Conservation (phyloP, 2,329 filamentous ascomycete species). For the Hymenoscyphus fructigenus region DNA sequence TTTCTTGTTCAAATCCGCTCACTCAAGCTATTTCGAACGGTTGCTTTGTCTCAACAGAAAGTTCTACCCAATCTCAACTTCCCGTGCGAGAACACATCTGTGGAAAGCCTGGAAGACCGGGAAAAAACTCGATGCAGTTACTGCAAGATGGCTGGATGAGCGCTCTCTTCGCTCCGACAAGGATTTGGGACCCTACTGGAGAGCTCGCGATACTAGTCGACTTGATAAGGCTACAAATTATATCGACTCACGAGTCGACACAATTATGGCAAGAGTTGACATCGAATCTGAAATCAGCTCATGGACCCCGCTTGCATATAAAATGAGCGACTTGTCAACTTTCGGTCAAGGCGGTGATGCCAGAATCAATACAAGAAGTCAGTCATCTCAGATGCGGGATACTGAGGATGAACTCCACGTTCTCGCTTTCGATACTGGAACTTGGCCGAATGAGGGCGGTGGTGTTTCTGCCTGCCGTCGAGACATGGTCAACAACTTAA, state of each 20-base stretch:
- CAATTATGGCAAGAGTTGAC: slow-evolving; percentile 35
- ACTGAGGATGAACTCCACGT: slow-evolving; percentile 40
- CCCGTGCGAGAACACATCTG: slow-evolving; percentile 42
- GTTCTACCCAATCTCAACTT: slow-evolving; percentile 40
- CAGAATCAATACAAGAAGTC: slow-evolving; percentile 35
- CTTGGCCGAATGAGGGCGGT: slow-evolving; percentile 15
- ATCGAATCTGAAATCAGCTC: slow-evolving; percentile 33
- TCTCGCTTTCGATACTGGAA: slow-evolving; percentile 37
- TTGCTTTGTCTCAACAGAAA: slow-evolving; percentile 40
- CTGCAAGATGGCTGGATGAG: slow-evolving; percentile 48
- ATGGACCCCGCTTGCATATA: slow-evolving; percentile 36
- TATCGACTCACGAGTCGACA: slow-evolving; percentile 36
- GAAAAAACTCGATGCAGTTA: slow-evolving; percentile 46
- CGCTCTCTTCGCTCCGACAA: slow-evolving; percentile 42
- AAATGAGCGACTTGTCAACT: slow-evolving; percentile 37
- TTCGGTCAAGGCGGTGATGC: slow-evolving; percentile 40
- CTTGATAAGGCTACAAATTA: slow-evolving; percentile 42
- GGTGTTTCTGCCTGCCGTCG: slow-evolving; percentile 44
- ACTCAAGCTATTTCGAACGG: slow-evolving; percentile 30
- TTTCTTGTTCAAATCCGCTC: slow-evolving; percentile 42
- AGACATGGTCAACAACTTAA: slow-evolving; percentile 50
- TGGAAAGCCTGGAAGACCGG: slow-evolving; percentile 49
- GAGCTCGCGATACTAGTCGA: slow-evolving; percentile 40
- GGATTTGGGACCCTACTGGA: slow-evolving; percentile 41
- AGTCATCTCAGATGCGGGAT: slow-evolving; percentile 27